Evolutionary conservation across 2,329 filamentous ascomycete genomes (phyloP).

Genomic region (Fusarium continuum): DNA sequence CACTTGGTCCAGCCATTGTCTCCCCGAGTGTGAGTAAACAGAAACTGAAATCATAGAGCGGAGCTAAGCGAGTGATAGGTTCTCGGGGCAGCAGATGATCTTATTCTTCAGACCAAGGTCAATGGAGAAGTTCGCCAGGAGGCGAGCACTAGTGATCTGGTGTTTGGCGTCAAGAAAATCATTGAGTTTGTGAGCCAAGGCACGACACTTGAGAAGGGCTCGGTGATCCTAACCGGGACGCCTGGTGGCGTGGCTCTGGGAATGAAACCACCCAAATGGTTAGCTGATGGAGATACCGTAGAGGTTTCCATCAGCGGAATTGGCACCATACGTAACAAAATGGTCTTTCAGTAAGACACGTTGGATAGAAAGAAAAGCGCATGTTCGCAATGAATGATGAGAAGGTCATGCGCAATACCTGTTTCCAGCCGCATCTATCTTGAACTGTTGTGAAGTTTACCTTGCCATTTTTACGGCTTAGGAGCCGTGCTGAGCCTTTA

Average conservation of each 20-base stretch:
- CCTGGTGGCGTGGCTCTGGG: constrained; percentile 15
- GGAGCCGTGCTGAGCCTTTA: too few relatives aligned
- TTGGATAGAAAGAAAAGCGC: background rate
- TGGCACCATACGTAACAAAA: constrained; percentile 13
- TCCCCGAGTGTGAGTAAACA: constrained; percentile 2
- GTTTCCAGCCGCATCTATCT: too few relatives aligned
- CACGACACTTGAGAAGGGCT: constrained; percentile 10
- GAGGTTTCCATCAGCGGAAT: constrained; percentile 15
- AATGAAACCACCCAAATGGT: constrained; percentile 10
- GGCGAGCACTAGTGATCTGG: constrained; percentile 2
- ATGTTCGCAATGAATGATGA: too few relatives aligned
- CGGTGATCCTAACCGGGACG: constrained; percentile 19
- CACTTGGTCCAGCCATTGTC: constrained; percentile 7
- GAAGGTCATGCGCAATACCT: background rate
- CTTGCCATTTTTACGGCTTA: too few relatives aligned
- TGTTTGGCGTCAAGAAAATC: constrained; percentile 5
- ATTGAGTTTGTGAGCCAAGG: constrained; percentile 12
- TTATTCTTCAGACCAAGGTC: constrained; percentile 8
- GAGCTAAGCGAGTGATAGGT: background rate
- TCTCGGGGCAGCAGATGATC: background rate
- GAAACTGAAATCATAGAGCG: background rate
- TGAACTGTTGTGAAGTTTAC: too few relatives aligned
- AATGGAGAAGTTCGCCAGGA: constrained; percentile 20
- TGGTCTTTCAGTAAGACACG: background rate
- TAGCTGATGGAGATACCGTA: constrained; percentile 13